These are phyloP conservation scores for Funneliformis mosseae DNA, from an alignment of 192 early-diverging fungal genomes.

Conservation along the genomic window DNA sequence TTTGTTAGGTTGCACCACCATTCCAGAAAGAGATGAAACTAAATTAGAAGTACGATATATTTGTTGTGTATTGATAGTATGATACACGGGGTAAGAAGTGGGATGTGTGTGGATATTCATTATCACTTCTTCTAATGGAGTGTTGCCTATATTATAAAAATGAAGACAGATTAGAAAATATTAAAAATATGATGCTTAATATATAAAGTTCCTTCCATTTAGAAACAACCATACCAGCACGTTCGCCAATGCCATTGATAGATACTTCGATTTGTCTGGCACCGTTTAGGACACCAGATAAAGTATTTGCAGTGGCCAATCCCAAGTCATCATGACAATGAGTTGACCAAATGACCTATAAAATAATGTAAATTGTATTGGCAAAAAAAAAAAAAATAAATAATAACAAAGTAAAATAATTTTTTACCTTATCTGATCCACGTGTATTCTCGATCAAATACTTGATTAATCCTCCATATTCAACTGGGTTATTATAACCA, in stretches of 20 bases:
- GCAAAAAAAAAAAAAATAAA: neutral
- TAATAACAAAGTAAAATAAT: neutral
- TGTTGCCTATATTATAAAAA: constrained; percentile 71
- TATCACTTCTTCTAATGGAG: constrained; percentile 92
- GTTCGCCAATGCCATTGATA: constrained; percentile 98
- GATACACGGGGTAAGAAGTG: constrained; percentile 83
- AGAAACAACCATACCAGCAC: constrained; percentile 54
- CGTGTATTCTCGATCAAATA: constrained; percentile 75
- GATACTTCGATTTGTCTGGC: constrained; percentile 97
- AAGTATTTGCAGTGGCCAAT: constrained; percentile 93
- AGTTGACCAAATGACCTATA: constrained; percentile 80
- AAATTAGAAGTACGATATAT: constrained; percentile 89
- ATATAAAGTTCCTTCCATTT: neutral
- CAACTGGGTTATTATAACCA: constrained; percentile 89
- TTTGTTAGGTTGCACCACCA: constrained; percentile 98
- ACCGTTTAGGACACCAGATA: constrained; percentile 87
- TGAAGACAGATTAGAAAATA: neutral
- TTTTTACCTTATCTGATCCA: constrained; percentile 68
- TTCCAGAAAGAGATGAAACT: constrained; percentile 86
- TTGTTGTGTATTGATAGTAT: constrained; percentile 86
- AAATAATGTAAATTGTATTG: neutral
- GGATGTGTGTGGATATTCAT: constrained; percentile 96
- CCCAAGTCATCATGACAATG: constrained; percentile 99
- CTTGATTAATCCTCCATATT: constrained; percentile 87
- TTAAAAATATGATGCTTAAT: neutral